A percentile compares a stretch with the other conserved stretches of the same genome.
Evolutionary conservation across 108 stramenopile species (phyloP).

Genomic region (Aurantiochytrium sp.): DNA sequence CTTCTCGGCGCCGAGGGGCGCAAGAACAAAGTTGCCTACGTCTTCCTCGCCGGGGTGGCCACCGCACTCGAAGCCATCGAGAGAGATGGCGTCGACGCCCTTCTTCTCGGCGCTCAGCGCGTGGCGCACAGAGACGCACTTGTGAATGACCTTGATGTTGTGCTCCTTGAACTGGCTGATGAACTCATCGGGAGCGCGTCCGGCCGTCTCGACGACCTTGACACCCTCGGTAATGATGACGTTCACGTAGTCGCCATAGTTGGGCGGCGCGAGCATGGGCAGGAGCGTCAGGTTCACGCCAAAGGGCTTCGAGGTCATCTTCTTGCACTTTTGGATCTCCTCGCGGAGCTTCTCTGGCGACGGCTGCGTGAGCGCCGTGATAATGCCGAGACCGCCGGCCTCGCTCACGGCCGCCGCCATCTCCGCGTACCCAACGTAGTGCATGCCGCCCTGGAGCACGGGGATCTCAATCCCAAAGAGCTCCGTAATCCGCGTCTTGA

Average conservation of each 20-base stretch:
- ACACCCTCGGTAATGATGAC: constrained; percentile 38
- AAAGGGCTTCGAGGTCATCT: constrained; percentile 32
- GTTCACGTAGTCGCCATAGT: constrained; percentile 34
- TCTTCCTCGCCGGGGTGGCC: constrained; percentile 48
- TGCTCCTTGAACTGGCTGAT: constrained; percentile 35
- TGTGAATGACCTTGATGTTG: constrained; percentile 41
- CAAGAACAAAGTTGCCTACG: constrained; percentile 46
- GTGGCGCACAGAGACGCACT: constrained; percentile 45
- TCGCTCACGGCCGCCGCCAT: constrained; percentile 47
- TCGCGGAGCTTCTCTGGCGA: constrained; percentile 18
- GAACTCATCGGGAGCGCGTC: constrained; percentile 30
- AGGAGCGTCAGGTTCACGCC: constrained; percentile 47
- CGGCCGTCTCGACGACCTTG: constrained; percentile 43
- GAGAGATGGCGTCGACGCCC: constrained; percentile 37
- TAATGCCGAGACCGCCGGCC: constrained; percentile 44
- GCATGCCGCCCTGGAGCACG: constrained; percentile 43
- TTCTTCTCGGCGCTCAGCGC: constrained; percentile 37
- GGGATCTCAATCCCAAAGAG: constrained; percentile 39
- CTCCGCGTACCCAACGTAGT: constrained; percentile 31
- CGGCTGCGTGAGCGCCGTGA: constrained; percentile 39
- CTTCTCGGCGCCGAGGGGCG: constrained; percentile 34
- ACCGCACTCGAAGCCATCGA: constrained; percentile 43
- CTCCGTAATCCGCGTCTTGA: constrained; percentile 35
- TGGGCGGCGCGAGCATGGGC: constrained; percentile 31
- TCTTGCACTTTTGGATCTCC: constrained; percentile 27